Conservation (phyloP, 345 rosid species). For the Raphanus sativus region DNA sequence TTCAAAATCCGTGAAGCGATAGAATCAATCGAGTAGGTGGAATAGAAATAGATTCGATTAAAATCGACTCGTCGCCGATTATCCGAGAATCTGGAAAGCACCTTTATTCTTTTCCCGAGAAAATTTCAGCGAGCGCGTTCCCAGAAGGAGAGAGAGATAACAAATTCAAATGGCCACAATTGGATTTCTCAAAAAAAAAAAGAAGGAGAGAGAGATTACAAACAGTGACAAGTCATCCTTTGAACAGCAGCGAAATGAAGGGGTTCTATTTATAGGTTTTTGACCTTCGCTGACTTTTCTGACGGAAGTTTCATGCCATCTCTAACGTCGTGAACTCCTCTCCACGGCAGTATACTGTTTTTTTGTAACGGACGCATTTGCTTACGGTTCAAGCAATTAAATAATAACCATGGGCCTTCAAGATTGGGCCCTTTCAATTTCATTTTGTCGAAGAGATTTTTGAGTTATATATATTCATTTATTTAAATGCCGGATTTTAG, state of each 20-base stretch:
- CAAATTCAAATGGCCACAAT: too few species aligned
- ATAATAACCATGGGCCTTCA: not conserved
- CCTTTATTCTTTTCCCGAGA: not conserved
- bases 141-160: not conserved
- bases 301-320: conserved; percentile 18
- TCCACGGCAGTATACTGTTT: conserved; percentile 8
- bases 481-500: too few species aligned
- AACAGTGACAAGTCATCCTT: conserved; percentile 22
- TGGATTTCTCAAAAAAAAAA: too few species aligned
- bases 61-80: conserved; percentile 21
- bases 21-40: not conserved
- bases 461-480: too few species aligned
- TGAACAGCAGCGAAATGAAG: conserved; percentile 27
- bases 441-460: not conserved
- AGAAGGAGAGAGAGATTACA: not conserved
- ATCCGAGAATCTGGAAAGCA: conserved; percentile 18
- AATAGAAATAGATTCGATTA: not conserved
- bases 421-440: not conserved
- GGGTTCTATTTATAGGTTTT: conserved; percentile 16
- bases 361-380: conserved; percentile 27
- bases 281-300: conserved; percentile 14
- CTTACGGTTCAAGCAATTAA: not conserved
- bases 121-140: not conserved
- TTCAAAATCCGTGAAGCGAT: not conserved
- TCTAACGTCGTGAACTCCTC: conserved; percentile 33